These are phyloP conservation scores for Gymnopilus dilepis DNA, from an alignment of 768 basidiomycete species.

Conservation along the genomic window DNA sequence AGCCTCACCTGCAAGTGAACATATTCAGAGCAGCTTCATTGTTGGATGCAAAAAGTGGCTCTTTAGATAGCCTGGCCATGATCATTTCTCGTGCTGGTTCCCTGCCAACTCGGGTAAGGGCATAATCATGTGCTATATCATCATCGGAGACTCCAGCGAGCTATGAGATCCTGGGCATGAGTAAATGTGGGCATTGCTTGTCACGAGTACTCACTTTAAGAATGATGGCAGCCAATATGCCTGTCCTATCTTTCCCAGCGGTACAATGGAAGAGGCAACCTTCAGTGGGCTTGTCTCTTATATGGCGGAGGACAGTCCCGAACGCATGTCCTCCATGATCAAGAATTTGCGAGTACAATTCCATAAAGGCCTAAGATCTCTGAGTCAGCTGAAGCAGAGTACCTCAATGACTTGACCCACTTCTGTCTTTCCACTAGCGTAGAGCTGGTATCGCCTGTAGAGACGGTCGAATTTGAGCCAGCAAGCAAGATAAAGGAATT, in stretches of 20 bases:
- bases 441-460: conserved; percentile 68
- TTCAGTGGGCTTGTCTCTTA: conserved; percentile 70
- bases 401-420: conserved; percentile 37
- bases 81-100: conserved; percentile 78
- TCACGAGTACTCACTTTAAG: conserved; percentile 53
- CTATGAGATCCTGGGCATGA: conserved; percentile 40
- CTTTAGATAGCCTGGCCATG: conserved; percentile 67
- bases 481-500: conserved; percentile 21
- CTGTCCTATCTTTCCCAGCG: conserved; percentile 86
- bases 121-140: conserved; percentile 73
- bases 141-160: conserved; percentile 75
- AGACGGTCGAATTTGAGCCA: conserved; percentile 31
- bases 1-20: conserved; percentile 73
- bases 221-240: conserved; percentile 73
- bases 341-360: conserved; percentile 80
- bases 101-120: conserved; percentile 77
- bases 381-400: neutral
- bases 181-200: neutral
- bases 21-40: conserved; percentile 81
- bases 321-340: conserved; percentile 74
- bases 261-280: conserved; percentile 82
- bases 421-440: conserved; percentile 82
- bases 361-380: conserved; percentile 70
- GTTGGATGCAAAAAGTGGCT: conserved; percentile 76
- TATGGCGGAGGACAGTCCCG: conserved; percentile 72